Evolutionary conservation across 371 early-diverging fungal species (phyloP).

Genomic region (Vavraia culicis): DNA sequence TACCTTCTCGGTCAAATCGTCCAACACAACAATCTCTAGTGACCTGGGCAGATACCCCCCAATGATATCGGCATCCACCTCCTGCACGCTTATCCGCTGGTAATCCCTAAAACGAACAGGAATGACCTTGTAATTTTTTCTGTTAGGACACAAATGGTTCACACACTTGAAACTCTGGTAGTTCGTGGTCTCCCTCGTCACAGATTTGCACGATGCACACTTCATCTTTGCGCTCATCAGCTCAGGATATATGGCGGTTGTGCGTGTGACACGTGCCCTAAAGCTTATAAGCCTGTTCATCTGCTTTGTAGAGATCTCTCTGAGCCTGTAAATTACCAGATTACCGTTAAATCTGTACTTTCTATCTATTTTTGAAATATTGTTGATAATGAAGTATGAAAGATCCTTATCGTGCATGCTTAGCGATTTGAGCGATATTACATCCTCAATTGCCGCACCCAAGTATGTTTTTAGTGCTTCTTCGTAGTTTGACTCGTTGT

Average conservation of each 20-base stretch:
- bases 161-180: conserved; percentile 82
- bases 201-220: conserved; percentile 63
- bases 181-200: conserved; percentile 72
- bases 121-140: conserved; percentile 58
- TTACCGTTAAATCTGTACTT: no score
- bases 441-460: no score
- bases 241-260: conserved; percentile 89
- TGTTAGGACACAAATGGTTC: conserved; percentile 64
- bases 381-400: no score
- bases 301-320: conserved; percentile 61
- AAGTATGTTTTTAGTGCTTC: no score
- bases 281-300: conserved; percentile 67
- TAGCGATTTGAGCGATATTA: no score
- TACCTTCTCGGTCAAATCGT: conserved; percentile 73
- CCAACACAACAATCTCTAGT: conserved; percentile 79
- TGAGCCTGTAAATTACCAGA: conserved; percentile 34
- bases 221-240: conserved; percentile 67
- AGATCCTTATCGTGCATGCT: no score
- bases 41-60: conserved; percentile 86
- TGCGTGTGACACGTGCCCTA: conserved; percentile 84
- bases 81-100: conserved; percentile 90
- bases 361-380: no score
- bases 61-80: conserved; percentile 62
- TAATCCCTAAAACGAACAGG: conserved; percentile 78
- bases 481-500: no score